These are phyloP conservation scores for Tagetes erecta DNA, from an alignment of 129 eudicot species.

Conservation along the genomic window DNA sequence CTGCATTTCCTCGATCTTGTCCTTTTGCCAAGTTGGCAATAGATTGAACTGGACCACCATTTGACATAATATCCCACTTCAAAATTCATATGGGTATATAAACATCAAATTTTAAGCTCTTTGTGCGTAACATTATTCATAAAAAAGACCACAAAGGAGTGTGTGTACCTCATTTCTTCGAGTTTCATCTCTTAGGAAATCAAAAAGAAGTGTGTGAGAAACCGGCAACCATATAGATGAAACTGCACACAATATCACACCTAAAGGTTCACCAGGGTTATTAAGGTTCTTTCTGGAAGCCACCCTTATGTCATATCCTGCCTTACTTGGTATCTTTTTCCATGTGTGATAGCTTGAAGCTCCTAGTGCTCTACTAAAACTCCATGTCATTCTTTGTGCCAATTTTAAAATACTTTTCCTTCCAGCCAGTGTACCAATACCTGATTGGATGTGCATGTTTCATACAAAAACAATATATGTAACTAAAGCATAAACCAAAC, in stretches of 20 bases:
- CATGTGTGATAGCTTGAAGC: constrained; percentile 75
- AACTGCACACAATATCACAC: constrained; percentile 80
- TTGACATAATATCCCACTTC: constrained; percentile 93
- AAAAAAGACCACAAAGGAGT: not conserved
- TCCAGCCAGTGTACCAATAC: constrained; percentile 80
- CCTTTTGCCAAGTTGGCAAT: constrained; percentile 84
- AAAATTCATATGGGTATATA: constrained; percentile 8
- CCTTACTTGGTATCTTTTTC: constrained; percentile 65
- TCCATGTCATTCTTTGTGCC: constrained; percentile 88
- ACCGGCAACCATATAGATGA: constrained; percentile 90
- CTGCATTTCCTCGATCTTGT: constrained; percentile 82
- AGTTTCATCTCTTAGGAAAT: constrained; percentile 83
- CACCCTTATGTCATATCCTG: constrained; percentile 84
- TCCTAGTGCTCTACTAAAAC: constrained; percentile 79
- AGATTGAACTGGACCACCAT: constrained; percentile 64
- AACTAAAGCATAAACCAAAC: not conserved
- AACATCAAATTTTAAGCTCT: not conserved
- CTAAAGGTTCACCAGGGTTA: constrained; percentile 88
- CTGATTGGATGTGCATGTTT: constrained; percentile 34
- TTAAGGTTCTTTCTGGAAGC: constrained; percentile 80
- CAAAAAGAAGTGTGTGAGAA: constrained; percentile 60
- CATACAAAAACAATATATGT: constrained; percentile 2
- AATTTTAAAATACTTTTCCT: constrained; percentile 80
- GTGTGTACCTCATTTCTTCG: constrained; percentile 70
- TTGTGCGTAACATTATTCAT: not conserved